Evolutionary conservation across 257 asterid genomes (phyloP), one percentile per base, ranked within the genome.

Genomic region (Leonotis leonurus): DNA sequence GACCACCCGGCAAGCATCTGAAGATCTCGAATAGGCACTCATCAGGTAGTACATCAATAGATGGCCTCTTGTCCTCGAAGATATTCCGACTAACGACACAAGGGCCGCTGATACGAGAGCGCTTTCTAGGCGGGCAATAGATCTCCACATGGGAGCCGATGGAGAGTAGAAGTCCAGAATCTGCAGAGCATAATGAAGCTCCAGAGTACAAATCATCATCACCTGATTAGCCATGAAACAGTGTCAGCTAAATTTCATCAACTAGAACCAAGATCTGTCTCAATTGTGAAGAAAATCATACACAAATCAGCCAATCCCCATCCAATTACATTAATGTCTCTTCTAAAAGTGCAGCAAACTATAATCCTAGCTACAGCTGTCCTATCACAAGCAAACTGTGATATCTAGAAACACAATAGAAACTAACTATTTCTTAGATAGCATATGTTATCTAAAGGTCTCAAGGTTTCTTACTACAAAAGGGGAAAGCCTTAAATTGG

Each of bases 21-120:
- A 92, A 79, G 88, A 92, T 85, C 94, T 92, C 99, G 6, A 80
- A 81, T 27, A 92, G 72, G 78, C 99, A 92, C 70, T 89, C 96
- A 1, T 92, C 88, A 0, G 99, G 99, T 57, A 92, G 99, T 12
- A 44, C 53, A 22, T 92, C 91, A 11, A 85, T 85, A 53, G 97
- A 78, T 25, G 88, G 85, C 26, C 65, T 77, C 51, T 70, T 74
- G 44, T 80, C 75, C 56, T 72, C 77, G 18, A 55, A 67, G 35
- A 72, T 0, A 13, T 26, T 44, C 51, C 77, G 65, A 40, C 75
- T 71, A 13, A 74, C 29, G 20, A 75, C 26, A 45, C 70, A 77
- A 2, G 92, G 84, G 61, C 80, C 78, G 10, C 71, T 68, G 70
- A 87, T 75, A 14, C 99, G 95, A 0, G 82, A 62, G 37, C 96